phyloP scores from a whole-genome alignment of 805 yeast genomes.

The Komagataella populi region DNA sequence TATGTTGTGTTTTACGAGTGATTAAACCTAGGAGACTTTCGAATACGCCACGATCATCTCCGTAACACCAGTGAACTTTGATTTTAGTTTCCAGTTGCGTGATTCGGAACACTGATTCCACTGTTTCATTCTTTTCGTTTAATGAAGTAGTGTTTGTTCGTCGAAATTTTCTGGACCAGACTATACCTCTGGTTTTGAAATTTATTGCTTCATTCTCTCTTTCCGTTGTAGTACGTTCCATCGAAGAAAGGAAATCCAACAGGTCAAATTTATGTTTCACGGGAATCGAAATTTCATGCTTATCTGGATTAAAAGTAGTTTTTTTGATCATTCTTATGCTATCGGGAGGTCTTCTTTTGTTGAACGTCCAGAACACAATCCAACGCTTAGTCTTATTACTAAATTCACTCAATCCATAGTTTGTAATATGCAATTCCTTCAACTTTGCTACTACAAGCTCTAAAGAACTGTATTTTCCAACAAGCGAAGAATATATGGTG shows the following conservation, averaged over 20 bases:
- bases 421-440: constrained; percentile 5
- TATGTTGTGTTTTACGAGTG: constrained; percentile 1
- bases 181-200: constrained; percentile 5
- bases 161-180: constrained; percentile 17
- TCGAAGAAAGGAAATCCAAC: neutral
- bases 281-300: constrained; percentile 1
- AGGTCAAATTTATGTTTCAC: neutral
- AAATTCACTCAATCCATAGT: constrained; percentile 18
- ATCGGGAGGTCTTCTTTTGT: neutral
- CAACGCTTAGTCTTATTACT: constrained; percentile 18
- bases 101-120: neutral
- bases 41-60: constrained; percentile 11
- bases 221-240: neutral
- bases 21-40: constrained; percentile 17
- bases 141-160: constrained; percentile 1
- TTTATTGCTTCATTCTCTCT: neutral
- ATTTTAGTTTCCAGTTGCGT: neutral
- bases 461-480: constrained; percentile 10
- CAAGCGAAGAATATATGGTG: constrained; percentile 24
- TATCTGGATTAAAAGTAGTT: neutral
- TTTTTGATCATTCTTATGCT: neutral
- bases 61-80: constrained; percentile 12
- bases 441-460: constrained; percentile 5
- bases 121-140: neutral
- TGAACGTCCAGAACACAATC: constrained; percentile 24